Evolutionary conservation across 192 early-diverging fungal species (phyloP), one percentile per base, ranked within the genome.

Genomic region (Gonapodya prolifera): DNA sequence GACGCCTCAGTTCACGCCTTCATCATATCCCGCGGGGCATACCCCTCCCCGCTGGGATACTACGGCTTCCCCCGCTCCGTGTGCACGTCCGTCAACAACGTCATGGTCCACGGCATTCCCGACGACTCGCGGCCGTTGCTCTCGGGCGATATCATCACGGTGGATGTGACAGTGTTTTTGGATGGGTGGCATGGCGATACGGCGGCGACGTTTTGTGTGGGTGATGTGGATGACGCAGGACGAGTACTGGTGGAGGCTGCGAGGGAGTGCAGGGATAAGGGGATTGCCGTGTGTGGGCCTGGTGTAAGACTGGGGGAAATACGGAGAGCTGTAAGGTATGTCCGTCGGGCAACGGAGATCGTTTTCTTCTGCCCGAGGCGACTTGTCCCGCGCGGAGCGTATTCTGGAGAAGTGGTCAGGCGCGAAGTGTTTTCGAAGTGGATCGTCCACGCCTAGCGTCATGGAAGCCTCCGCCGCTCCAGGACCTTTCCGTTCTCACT

Each of bases 81-180:
- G 1, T 95, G 93, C 81, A 94, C 92, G 23, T 92, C 90, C 78
- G 81, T 94, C 70, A 94, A 94, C 84, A 95, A 95, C 83, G 85
- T 95, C 34, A 90, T 95, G 75, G 91, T 90, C 0, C 93, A 95
- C 79, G 93, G 93, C 0, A 92, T 88, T 70, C 91, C 91, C 13
- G 89, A 91, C 70, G 2, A 78, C 61, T 85, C 84, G 1, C 87
- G 91, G 35, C 83, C 83, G 29, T 79, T 94, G 35, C 76, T 79
- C 13, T 81, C 87, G 28, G 91, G 93, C 35, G 93, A 94, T 78
- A 83, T 93, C 16, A 83, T 95, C 70, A 95, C 93, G 80, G 79
- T 95, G 16, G 93, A 95, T 78, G 84, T 95, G 16, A 95, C 93
- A 1, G 91, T 87, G 33, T 90, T 83, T 80, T 75, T 88, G 69